phyloP scores from a whole-genome alignment of 2,329 filamentous ascomycete species.

The Fusarium agapanthi region DNA sequence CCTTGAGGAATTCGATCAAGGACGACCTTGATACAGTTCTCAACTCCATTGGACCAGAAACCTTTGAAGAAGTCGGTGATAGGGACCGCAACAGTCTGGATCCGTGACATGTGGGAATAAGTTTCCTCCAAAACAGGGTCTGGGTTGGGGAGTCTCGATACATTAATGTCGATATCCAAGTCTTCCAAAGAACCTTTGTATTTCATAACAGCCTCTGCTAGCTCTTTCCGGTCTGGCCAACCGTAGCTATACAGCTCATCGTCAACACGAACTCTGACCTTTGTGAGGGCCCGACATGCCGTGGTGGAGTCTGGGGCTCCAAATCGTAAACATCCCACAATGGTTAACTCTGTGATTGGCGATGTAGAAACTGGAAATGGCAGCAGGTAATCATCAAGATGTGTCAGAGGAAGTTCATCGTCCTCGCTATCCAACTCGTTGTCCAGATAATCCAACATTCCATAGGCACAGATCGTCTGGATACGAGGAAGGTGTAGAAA shows the following conservation, averaged over 20 bases:
- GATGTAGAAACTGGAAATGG: not conserved
- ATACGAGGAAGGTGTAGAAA: not conserved
- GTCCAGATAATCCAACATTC: not conserved
- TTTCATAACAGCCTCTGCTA: not conserved
- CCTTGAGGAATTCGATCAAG: not conserved
- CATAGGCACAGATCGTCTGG: not conserved
- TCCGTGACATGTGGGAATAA: fast-evolving
- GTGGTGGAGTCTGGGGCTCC: not conserved
- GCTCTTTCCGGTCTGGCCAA: not conserved
- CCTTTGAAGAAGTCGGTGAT: not conserved
- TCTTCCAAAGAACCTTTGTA: not conserved
- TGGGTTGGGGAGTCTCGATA: fast-evolving
- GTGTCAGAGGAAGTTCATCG: not conserved
- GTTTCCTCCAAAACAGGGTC: fast-evolving
- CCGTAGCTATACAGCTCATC: not conserved
- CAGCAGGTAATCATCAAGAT: fast-evolving
- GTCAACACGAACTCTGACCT: not conserved
- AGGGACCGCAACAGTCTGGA: not conserved
- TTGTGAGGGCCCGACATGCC: not conserved
- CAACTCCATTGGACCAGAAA: fast-evolving
- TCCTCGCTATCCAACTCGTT: not conserved
- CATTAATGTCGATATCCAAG: not conserved
- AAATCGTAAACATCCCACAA: not conserved
- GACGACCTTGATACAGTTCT: fast-evolving
- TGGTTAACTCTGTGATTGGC: not conserved